Evolutionary conservation across 805 yeast genomes (phyloP).

Genomic region (Candida rishiriensis): DNA sequence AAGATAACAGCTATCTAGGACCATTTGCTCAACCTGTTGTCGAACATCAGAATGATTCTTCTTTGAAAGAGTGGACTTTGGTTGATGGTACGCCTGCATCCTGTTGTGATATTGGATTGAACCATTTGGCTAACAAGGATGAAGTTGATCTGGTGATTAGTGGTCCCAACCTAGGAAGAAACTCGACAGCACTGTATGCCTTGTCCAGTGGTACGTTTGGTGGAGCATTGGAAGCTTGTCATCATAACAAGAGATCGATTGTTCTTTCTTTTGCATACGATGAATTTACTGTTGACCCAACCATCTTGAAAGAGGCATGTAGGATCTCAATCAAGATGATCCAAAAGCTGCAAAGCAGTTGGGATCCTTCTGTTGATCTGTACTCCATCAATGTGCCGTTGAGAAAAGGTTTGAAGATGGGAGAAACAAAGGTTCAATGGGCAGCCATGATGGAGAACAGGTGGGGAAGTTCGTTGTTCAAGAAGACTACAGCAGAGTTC

Average conservation of each 20-base stretch:
- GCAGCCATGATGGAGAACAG: conserved; percentile 70
- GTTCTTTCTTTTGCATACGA: conserved; percentile 80
- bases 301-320: conserved; percentile 54
- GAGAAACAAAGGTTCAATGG: conserved; percentile 52
- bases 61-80: conserved; percentile 66
- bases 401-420: conserved; percentile 38
- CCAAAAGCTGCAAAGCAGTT: conserved; percentile 46
- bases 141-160: conserved; percentile 78
- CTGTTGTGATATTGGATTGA: conserved; percentile 78
- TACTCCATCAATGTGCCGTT: conserved; percentile 78
- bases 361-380: conserved; percentile 56
- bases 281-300: conserved; percentile 38
- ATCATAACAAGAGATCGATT: conserved; percentile 57
- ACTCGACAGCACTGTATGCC: conserved; percentile 77
- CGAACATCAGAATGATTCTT: conserved; percentile 29
- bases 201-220: conserved; percentile 89
- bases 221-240: conserved; percentile 83
- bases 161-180: conserved; percentile 90
- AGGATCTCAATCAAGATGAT: conserved; percentile 57
- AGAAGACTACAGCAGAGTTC: background rate
- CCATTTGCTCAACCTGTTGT: conserved; percentile 50
- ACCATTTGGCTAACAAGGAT: conserved; percentile 49
- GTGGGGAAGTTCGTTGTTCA: conserved; percentile 47
- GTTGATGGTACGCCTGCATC: conserved; percentile 90
- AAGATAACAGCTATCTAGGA: conserved; percentile 51